Evolutionary conservation across 2,329 filamentous ascomycete genomes (phyloP).

Genomic region (Curvularia lunata): DNA sequence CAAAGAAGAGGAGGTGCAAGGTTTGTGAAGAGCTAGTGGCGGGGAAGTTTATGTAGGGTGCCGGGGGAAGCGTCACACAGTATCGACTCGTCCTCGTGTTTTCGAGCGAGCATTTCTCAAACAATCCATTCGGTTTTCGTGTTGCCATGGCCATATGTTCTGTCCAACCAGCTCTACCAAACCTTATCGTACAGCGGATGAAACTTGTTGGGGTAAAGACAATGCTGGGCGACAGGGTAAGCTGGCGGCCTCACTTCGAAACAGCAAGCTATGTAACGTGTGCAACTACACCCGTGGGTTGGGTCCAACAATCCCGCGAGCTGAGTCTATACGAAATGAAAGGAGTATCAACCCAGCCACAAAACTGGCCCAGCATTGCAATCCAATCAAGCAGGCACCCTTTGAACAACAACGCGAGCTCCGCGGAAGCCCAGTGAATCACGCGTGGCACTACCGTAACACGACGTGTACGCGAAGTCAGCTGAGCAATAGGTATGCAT

Average conservation of each 20-base stretch:
- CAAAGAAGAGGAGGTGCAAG: too few species aligned
- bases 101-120: background rate
- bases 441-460: background rate
- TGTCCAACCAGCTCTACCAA: background rate
- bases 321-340: background rate
- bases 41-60: background rate
- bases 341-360: background rate
- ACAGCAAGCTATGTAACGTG: background rate
- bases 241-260: background rate
- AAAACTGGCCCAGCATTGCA: background rate
- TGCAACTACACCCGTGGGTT: background rate
- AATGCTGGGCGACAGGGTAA: background rate
- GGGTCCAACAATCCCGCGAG: background rate
- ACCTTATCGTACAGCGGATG: conserved; percentile 1
- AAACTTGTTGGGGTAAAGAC: background rate
- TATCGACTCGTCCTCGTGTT: background rate
- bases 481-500: background rate
- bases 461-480: background rate
- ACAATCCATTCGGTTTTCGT: background rate
- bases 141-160: background rate
- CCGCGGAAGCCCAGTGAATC: background rate
- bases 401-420: background rate
- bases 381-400: background rate
- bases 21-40: background rate
- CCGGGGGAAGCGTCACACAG: background rate